A percentile compares a stretch with the other conserved stretches of the same genome.
These are phyloP conservation scores for Lasiosphaeriaceae sp. DNA, from an alignment of 495 filamentous ascomycete species.

Conservation along the genomic window DNA sequence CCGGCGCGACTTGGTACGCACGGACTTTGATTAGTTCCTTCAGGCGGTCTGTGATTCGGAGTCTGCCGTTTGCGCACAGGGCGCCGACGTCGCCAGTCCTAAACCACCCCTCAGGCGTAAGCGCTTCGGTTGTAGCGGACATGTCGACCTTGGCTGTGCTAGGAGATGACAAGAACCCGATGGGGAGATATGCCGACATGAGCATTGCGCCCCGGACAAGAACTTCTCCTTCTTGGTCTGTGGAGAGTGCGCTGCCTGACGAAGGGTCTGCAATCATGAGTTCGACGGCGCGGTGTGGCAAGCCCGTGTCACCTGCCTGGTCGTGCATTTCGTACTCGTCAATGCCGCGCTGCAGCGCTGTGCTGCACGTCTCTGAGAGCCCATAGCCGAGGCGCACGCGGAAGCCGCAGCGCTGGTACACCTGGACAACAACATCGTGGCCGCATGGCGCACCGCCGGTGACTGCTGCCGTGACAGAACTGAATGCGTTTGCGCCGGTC, in stretches of 20 bases:
- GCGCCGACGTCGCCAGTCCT: constrained; percentile 66
- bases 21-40: constrained; percentile 80
- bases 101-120: constrained; percentile 58
- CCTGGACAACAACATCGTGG: constrained; percentile 57
- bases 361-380: constrained; percentile 65
- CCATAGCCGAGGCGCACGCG: constrained; percentile 68
- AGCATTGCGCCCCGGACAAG: constrained; percentile 52
- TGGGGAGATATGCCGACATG: constrained; percentile 51
- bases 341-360: constrained; percentile 53
- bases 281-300: constrained; percentile 48
- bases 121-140: constrained; percentile 55
- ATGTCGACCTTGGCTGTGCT: constrained; percentile 13
- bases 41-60: constrained; percentile 70
- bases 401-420: constrained; percentile 61
- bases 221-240: constrained; percentile 59
- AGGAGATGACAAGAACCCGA: constrained; percentile 13
- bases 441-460: constrained; percentile 63
- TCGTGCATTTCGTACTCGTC: constrained; percentile 54
- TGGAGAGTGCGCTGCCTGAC: constrained; percentile 28
- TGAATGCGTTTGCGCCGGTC: constrained; percentile 24
- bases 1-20: constrained; percentile 66
- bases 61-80: constrained; percentile 54
- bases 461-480: constrained; percentile 19
- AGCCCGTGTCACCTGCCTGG: constrained; percentile 55
- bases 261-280: constrained; percentile 51